phyloP scores from a whole-genome alignment of 257 asterid species.

The Fraxinus pennsylvanica region DNA sequence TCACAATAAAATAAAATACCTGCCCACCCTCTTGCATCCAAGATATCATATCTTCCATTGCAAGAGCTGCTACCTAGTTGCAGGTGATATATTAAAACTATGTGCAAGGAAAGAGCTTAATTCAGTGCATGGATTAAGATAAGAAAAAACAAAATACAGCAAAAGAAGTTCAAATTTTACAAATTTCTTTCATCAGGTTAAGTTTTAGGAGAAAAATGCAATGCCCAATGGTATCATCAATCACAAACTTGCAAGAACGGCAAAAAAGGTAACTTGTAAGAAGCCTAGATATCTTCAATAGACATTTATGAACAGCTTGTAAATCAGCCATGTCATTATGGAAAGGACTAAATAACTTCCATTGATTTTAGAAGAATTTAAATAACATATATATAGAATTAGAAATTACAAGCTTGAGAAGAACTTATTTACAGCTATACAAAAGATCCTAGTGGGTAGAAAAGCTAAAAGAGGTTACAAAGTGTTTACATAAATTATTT shows the following conservation, averaged over 20 bases:
- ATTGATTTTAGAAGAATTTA: neutral
- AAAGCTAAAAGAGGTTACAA: neutral
- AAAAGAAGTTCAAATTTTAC: conserved; percentile 11
- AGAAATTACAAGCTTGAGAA: neutral
- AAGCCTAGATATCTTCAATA: neutral
- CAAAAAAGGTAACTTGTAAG: neutral
- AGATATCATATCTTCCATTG: conserved; percentile 98
- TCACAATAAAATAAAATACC: conserved; percentile 37
- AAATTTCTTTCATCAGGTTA: neutral
- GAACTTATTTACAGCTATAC: neutral
- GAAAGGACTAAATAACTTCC: neutral
- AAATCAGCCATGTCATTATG: neutral
- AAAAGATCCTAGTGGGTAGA: neutral
- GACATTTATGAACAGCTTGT: neutral
- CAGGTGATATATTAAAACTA: conserved; percentile 77
- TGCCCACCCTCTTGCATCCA: conserved; percentile 99
- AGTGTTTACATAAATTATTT: neutral
- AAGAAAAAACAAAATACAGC: conserved; percentile 2
- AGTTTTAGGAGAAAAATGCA: neutral
- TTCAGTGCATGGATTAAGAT: conserved; percentile 31
- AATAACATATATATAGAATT: neutral
- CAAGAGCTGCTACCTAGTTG: conserved; percentile 99
- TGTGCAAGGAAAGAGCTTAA: conserved; percentile 59
- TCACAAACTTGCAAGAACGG: neutral
- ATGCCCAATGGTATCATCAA: neutral